Evolutionary conservation across 768 basidiomycete species (phyloP).

Genomic region (Boletus sensibilis): DNA sequence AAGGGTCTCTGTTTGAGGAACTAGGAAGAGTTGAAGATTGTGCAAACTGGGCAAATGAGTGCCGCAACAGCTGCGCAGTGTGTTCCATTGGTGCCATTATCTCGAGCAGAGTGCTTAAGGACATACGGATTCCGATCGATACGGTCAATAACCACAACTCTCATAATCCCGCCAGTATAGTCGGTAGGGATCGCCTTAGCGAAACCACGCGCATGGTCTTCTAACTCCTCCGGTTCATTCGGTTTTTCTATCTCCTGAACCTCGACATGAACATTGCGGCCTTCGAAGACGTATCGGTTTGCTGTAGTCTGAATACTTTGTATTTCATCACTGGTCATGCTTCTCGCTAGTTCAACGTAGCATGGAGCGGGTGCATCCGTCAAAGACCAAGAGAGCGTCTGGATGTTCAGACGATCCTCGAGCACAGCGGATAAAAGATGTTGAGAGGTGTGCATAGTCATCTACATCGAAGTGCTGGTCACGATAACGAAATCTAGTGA

Average conservation of each 20-base stretch:
- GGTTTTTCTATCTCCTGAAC: constrained; percentile 61
- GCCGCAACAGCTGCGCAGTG: constrained; percentile 62
- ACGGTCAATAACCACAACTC: constrained; percentile 81
- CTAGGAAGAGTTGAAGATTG: constrained; percentile 68
- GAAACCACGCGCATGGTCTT: constrained; percentile 49
- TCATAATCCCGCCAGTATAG: constrained; percentile 72
- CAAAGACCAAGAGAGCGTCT: constrained; percentile 82
- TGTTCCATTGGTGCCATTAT: not conserved
- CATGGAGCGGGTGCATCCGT: constrained; percentile 64
- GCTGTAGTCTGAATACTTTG: constrained; percentile 56
- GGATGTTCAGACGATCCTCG: constrained; percentile 58
- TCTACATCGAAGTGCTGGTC: constrained; percentile 39
- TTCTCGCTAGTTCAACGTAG: constrained; percentile 75
- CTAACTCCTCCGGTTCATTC: constrained; percentile 34
- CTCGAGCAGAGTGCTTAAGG: constrained; percentile 5
- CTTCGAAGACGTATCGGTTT: constrained; percentile 69
- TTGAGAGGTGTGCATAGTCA: constrained; percentile 84
- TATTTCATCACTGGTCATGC: constrained; percentile 65
- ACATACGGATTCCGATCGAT: constrained; percentile 78
- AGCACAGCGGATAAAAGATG: constrained; percentile 82
- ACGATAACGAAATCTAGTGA: not conserved
- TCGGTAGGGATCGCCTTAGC: constrained; percentile 62
- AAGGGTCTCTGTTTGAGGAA: constrained; percentile 66
- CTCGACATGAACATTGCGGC: constrained; percentile 66
- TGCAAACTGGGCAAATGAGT: constrained; percentile 81